Percentiles rank a stretch among this genome's conserved stretches.
Evolutionary conservation across 208 protist species (phyloP).

Genomic region (Novymonas esmeraldas): DNA sequence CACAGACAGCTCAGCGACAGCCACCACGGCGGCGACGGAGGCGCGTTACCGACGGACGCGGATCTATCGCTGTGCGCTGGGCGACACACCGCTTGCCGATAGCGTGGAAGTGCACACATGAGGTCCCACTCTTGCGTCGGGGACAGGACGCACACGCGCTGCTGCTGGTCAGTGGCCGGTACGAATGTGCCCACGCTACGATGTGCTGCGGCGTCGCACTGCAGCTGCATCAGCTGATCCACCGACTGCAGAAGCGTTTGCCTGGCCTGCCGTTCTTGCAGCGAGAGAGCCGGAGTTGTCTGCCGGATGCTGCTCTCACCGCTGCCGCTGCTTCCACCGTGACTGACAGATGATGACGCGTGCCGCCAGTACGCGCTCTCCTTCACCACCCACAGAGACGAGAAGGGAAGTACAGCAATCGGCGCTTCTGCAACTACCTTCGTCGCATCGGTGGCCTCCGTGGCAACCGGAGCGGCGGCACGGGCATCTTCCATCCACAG

Average conservation of each 20-base stretch:
- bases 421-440: slow-evolving; percentile 3
- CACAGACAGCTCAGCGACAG: slow-evolving; percentile 50
- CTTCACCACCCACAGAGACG: slow-evolving; percentile 56
- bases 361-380: slow-evolving; percentile 47
- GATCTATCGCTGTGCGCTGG: background rate
- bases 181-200: background rate
- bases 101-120: slow-evolving; percentile 40
- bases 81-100: slow-evolving; percentile 24
- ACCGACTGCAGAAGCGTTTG: slow-evolving; percentile 57
- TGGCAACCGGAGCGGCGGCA: slow-evolving; percentile 3
- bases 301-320: background rate
- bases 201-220: slow-evolving; percentile 20
- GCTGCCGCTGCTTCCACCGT: background rate
- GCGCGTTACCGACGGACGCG: background rate
- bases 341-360: background rate
- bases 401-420: slow-evolving; percentile 58
- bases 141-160: slow-evolving; percentile 18
- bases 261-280: slow-evolving; percentile 73
- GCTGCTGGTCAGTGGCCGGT: background rate
- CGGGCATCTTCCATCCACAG: slow-evolving; percentile 51
- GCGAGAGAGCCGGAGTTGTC: slow-evolving; percentile 23
- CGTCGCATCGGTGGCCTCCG: background rate
- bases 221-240: slow-evolving; percentile 60
- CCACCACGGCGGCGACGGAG: slow-evolving; percentile 18
- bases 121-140: slow-evolving; percentile 66